These are phyloP conservation scores for Saussurea involucrata DNA, from an alignment of 129 eudicot genomes.

Conservation along the genomic window DNA sequence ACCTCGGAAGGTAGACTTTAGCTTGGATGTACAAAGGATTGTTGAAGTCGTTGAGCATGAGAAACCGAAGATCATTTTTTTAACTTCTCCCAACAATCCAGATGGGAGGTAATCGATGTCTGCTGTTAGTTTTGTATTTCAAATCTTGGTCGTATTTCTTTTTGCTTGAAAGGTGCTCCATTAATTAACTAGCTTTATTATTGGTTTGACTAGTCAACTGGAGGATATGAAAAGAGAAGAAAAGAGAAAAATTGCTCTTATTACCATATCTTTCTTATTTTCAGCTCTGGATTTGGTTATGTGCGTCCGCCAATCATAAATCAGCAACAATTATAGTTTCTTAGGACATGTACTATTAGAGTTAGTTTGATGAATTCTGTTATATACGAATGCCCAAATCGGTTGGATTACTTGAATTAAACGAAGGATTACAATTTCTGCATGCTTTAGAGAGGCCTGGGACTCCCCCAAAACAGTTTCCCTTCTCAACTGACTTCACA, in stretches of 20 bases:
- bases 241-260: too few species aligned
- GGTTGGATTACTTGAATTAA: too few species aligned
- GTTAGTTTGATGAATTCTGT: too few species aligned
- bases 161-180: neutral
- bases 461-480: too few species aligned
- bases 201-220: neutral
- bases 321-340: neutral
- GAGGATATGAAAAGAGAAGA: neutral
- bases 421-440: too few species aligned
- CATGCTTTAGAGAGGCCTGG: too few species aligned
- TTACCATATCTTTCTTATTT: neutral
- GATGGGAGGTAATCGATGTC: constrained; percentile 75
- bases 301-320: neutral
- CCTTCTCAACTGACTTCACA: too few species aligned
- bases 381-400: too few species aligned
- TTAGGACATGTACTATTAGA: too few species aligned
- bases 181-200: neutral
- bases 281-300: neutral
- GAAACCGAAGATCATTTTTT: constrained; percentile 92
- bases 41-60: constrained; percentile 57
- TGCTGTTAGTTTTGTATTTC: neutral
- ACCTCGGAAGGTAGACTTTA: constrained; percentile 71
- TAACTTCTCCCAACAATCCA: constrained; percentile 97
- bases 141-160: neutral
- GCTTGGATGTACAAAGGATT: constrained; percentile 64